Conservation (phyloP, 139 green algal genomes). For the Ostreobium quekettii region DNA sequence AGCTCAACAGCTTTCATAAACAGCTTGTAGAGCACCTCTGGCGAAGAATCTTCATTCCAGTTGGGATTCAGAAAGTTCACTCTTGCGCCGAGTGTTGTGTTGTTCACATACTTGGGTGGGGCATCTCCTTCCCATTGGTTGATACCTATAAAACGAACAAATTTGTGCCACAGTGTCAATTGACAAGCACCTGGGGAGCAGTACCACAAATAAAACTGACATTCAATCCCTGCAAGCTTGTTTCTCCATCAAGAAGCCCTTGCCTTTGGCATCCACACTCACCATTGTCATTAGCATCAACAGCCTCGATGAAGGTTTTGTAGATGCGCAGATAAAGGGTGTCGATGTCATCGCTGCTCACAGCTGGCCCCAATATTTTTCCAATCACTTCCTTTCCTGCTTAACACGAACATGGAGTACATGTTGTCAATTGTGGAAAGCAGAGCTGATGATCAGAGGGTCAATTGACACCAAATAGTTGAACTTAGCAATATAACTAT, state of each 20-base stretch:
- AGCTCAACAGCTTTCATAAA: constrained; percentile 82
- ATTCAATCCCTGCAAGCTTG: too few relatives aligned
- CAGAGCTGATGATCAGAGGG: too few relatives aligned
- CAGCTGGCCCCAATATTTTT: constrained; percentile 34
- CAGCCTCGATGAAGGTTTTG: constrained; percentile 86
- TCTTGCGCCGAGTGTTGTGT: constrained; percentile 68
- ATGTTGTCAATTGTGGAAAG: too few relatives aligned
- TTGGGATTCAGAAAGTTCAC: constrained; percentile 79
- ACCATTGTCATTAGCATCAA: constrained; percentile 96
- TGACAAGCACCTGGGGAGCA: too few relatives aligned
- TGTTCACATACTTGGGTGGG: constrained; percentile 68
- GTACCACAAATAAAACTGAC: too few relatives aligned
- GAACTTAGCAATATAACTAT: too few relatives aligned
- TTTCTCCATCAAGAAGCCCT: too few relatives aligned
- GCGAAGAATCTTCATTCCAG: constrained; percentile 63
- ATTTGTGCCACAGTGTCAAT: not conserved
- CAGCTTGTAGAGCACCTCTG: constrained; percentile 37
- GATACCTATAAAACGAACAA: constrained; percentile 35
- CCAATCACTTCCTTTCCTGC: constrained; percentile 26
- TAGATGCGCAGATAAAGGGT: constrained; percentile 86
- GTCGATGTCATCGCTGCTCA: constrained; percentile 53
- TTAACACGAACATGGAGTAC: not conserved
- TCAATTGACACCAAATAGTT: too few relatives aligned
- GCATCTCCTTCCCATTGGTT: constrained; percentile 55
- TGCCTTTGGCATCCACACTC: too few relatives aligned